These are phyloP conservation scores for Stagonosporopsis rhizophila DNA, from an alignment of 2,329 filamentous ascomycete species.

Conservation along the genomic window DNA sequence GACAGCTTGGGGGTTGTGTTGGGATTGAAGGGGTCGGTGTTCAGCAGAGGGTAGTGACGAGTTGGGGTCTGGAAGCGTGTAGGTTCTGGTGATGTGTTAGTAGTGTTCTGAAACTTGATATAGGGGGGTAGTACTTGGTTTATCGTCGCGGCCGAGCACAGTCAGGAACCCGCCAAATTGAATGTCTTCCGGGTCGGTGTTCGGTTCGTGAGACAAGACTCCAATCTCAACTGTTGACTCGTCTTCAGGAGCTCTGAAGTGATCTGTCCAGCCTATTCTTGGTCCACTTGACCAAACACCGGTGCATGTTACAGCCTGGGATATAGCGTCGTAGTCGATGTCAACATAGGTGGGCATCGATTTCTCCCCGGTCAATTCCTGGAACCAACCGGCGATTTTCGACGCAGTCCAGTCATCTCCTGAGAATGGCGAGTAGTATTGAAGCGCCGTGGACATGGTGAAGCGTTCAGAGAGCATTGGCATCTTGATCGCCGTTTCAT, in stretches of 20 bases:
- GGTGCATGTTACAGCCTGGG: slow-evolving; percentile 69
- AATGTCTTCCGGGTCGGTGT: slow-evolving; percentile 74
- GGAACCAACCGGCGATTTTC: not conserved
- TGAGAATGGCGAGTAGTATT: slow-evolving; percentile 68
- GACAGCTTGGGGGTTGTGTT: slow-evolving; percentile 29
- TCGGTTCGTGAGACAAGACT: slow-evolving; percentile 71
- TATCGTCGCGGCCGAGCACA: slow-evolving; percentile 76
- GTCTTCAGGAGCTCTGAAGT: slow-evolving; percentile 40
- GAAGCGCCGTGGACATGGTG: slow-evolving; percentile 67
- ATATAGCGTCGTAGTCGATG: slow-evolving; percentile 76
- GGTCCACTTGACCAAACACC: slow-evolving; percentile 63
- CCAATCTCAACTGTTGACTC: slow-evolving; percentile 78
- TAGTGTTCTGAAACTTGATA: not conserved
- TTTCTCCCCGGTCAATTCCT: not conserved
- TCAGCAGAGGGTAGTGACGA: slow-evolving; percentile 69
- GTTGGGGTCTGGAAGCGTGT: slow-evolving; percentile 88
- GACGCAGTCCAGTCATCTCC: slow-evolving; percentile 7
- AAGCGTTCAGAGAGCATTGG: slow-evolving; percentile 65
- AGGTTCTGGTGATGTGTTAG: slow-evolving; percentile 59
- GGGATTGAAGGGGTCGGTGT: slow-evolving; percentile 27
- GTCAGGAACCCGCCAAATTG: slow-evolving; percentile 79
- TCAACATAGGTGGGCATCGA: slow-evolving; percentile 70
- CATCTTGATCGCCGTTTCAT: slow-evolving; percentile 68
- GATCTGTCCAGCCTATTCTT: slow-evolving; percentile 56
- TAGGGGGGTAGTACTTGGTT: slow-evolving; percentile 59